Base-by-base conservation (phyloP, 768 basidiomycete genomes). In the Kwoniella dejecticola region DNA sequence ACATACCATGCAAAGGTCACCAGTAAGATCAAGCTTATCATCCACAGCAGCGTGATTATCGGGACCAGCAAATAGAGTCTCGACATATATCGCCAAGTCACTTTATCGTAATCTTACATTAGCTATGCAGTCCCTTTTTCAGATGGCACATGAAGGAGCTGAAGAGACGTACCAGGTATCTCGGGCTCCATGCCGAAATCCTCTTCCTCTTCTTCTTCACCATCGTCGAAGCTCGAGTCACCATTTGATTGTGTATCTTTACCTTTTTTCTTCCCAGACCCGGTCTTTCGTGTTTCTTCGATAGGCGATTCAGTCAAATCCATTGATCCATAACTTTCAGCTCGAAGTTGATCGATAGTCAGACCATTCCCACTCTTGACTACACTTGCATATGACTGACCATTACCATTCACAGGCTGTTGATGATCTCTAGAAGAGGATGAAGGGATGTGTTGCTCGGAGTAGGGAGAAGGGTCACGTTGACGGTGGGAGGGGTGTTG, bases 1-100 rank as follows among this genome's bases (percentile, higher is more conserved):
- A 59, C 75, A 46, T 66, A 74, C 77, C 77, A 78, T 6, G 74
- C 77, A 40, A 64, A 77, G 13, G 64, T 72, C 26, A 75, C 68
- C 3, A 78, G 46, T 29, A 77, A 48, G 6, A 75, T 62, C 12
- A 78, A 46, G 0, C 42, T 31, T 3, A 47, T 52, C 19, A 73
- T 49, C 27, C 63, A 71, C 1, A 75, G 26, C 3, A 69, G 42
- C 1, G 73, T 71, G 46, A 74, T 60, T n/a, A 74, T 46, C 3
- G 76, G 76, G n/a, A 77, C 70, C 3, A 75, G 65, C 26, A 75
- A 59, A 49, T 77, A 77, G 23, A 69, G 62, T 23, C 70, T 44
- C 15, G 70, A 72, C 64, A 77, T 71, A 31, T 72, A 70, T 60
- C 49, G 52, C 70, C 74, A 77, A 1, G 70, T 67, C 13, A 73